Evolutionary conservation across 2,329 filamentous ascomycete genomes (phyloP).

Genomic region (Aspergillus fischeri): DNA sequence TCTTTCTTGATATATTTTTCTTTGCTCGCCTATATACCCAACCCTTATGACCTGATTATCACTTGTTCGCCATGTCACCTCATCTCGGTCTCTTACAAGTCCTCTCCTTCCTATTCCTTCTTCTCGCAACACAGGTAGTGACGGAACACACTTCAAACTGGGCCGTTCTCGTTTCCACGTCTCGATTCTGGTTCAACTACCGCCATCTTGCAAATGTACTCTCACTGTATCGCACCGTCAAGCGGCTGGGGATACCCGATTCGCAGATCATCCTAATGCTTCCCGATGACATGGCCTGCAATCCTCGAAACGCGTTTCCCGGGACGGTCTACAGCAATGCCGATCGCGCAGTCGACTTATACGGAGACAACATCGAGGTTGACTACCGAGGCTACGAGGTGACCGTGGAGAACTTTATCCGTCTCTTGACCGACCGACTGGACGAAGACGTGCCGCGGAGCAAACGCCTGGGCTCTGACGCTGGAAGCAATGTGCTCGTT

Average conservation of each 20-base stretch:
- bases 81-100: slow-evolving; percentile 22
- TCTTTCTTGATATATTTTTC: neutral
- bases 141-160: slow-evolving; percentile 87
- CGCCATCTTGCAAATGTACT: slow-evolving; percentile 96
- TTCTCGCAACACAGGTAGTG: slow-evolving; percentile 12
- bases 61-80: slow-evolving; percentile 23
- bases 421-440: slow-evolving; percentile 87
- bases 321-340: slow-evolving; percentile 98
- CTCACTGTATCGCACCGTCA: slow-evolving; percentile 95
- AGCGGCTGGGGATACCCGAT: slow-evolving; percentile 94
- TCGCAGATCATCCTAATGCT: slow-evolving; percentile 99
- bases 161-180: slow-evolving; percentile 98
- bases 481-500: slow-evolving; percentile 92
- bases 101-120: slow-evolving; percentile 22
- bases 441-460: slow-evolving; percentile 92
- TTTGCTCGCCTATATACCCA: neutral
- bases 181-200: slow-evolving; percentile 99
- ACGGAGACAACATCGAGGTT: slow-evolving; percentile 98
- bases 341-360: slow-evolving; percentile 89
- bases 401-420: slow-evolving; percentile 97
- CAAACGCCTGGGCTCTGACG: slow-evolving; percentile 90
- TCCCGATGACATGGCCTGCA: slow-evolving; percentile 99
- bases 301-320: slow-evolving; percentile 95
- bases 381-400: slow-evolving; percentile 98
- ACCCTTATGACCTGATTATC: slow-evolving; percentile 13